These are phyloP conservation scores for Guyanaporus albipodus DNA, from an alignment of 768 basidiomycete species.

Conservation along the genomic window DNA sequence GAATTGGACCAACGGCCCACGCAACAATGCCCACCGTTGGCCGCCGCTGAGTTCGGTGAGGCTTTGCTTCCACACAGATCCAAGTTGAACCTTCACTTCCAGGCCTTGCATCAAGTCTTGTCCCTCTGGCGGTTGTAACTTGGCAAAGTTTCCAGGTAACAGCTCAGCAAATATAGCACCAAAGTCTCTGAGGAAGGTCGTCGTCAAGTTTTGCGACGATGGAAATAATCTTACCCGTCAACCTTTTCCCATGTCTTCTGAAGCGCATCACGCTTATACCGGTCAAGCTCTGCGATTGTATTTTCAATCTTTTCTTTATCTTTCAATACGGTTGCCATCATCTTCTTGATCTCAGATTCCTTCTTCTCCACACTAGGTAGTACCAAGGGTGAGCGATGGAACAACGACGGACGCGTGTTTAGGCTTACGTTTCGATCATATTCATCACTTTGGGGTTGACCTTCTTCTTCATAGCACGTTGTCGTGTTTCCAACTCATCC, in stretches of 20 bases:
- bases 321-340: constrained; percentile 79
- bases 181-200: constrained; percentile 64
- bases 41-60: constrained; percentile 97
- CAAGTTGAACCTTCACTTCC: constrained; percentile 95
- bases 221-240: constrained; percentile 55
- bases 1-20: background rate
- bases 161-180: constrained; percentile 95
- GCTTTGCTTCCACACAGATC: constrained; percentile 96
- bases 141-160: constrained; percentile 94
- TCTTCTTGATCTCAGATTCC: constrained; percentile 82
- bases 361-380: constrained; percentile 93
- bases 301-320: constrained; percentile 95
- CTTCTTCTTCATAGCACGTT: constrained; percentile 90
- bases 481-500: constrained; percentile 68
- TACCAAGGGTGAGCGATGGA: constrained; percentile 2
- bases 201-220: background rate
- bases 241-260: constrained; percentile 97
- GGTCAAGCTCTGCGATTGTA: constrained; percentile 89
- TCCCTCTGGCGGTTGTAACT: constrained; percentile 89
- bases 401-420: too few species aligned
- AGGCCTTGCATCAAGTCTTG: constrained; percentile 93
- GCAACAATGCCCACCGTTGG: constrained; percentile 62
- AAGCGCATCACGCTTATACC: constrained; percentile 90
- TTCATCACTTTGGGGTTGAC: constrained; percentile 93
- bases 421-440: constrained; percentile 91